Evolutionary conservation across 1,284 basidiomycete species (phyloP).

Genomic region (Phellinidium pouzarii): DNA sequence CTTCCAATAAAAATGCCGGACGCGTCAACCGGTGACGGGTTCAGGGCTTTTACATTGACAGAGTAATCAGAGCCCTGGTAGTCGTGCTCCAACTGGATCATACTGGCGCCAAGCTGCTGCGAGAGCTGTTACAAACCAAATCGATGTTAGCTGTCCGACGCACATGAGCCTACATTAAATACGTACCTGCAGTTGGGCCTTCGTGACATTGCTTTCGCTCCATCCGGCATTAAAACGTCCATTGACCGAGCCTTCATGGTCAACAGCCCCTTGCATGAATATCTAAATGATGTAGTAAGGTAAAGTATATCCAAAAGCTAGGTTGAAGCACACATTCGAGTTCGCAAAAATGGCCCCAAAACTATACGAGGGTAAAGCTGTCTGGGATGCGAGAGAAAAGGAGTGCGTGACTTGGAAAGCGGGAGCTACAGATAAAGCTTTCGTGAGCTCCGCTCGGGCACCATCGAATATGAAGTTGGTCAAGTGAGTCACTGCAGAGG

Average conservation of each 20-base stretch:
- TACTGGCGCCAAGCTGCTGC: conserved; percentile 69
- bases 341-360: conserved; percentile 94
- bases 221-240: conserved; percentile 90
- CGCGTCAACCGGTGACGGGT: conserved; percentile 83
- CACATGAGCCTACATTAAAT: conserved; percentile 2
- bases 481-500: conserved; percentile 71
- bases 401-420: conserved; percentile 98
- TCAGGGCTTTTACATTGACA: conserved; percentile 85
- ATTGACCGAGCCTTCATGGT: conserved; percentile 88
- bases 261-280: conserved; percentile 90
- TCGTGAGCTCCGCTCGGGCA: conserved; percentile 91
- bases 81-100: conserved; percentile 94
- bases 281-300: conserved; percentile 42
- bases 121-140: conserved; percentile 20
- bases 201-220: conserved; percentile 75
- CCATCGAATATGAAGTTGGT: conserved; percentile 98
- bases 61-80: conserved; percentile 86
- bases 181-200: conserved; percentile 83
- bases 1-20: conserved; percentile 95
- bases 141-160: conserved; percentile 9
- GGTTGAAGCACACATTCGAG: conserved; percentile 49
- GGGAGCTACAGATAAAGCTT: conserved; percentile 88
- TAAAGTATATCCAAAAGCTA: conserved; percentile 10
- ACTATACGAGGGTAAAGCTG: conserved; percentile 78
- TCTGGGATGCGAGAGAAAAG: conserved; percentile 81